These are phyloP conservation scores for Blastocystis sp. DNA, from an alignment of 352 stramenopile genomes.

Conservation along the genomic window DNA sequence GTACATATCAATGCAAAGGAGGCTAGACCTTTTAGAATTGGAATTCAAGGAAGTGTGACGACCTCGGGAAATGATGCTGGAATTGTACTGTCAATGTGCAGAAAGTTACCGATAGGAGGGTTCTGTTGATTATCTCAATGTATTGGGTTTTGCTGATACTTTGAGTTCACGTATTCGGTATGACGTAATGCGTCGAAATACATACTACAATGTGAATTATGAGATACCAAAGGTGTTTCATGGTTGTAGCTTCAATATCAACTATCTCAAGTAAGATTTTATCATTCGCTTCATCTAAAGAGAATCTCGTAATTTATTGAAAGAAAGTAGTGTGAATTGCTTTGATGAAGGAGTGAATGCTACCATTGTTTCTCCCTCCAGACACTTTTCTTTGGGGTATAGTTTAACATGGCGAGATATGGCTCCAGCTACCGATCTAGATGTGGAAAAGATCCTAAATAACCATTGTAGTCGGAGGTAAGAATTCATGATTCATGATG, in stretches of 20 bases:
- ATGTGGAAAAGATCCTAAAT: not conserved
- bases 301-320: conserved; percentile 23
- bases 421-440: not conserved
- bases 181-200: conserved; percentile 31
- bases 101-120: not conserved
- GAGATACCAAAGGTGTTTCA: not conserved
- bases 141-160: not conserved
- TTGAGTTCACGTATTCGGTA: conserved; percentile 2
- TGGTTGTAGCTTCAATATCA: not conserved
- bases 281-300: not conserved
- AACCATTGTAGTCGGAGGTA: conserved; percentile 18
- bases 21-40: not conserved
- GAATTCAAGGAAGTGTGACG: conserved; percentile 19
- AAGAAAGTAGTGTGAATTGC: conserved; percentile 48
- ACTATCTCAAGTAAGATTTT: conserved; percentile 25
- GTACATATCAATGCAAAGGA: conserved; percentile 30
- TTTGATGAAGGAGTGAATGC: not conserved
- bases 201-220: conserved; percentile 18
- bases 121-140: conserved; percentile 18
- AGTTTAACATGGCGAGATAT: conserved; percentile 52
- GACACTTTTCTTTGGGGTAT: not conserved
- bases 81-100: not conserved
- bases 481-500: not conserved
- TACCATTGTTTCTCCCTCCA: not conserved
- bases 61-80: conserved; percentile 18